A percentile compares a stretch with the other conserved stretches of the same genome.
These are phyloP conservation scores for Mesotaenium endlicherianum DNA, from an alignment of 139 green algal species.

Conservation along the genomic window DNA sequence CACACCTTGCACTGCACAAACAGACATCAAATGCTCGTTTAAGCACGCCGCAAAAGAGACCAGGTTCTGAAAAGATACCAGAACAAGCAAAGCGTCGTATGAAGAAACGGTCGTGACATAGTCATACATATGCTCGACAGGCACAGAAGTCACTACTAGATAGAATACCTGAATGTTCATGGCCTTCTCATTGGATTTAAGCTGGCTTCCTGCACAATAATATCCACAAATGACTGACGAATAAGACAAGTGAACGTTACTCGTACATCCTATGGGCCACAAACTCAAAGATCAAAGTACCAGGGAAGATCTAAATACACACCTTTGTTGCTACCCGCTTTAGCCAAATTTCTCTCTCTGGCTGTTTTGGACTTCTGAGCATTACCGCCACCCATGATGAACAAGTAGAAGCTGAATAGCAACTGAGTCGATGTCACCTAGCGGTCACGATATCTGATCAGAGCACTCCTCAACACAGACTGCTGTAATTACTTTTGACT, in stretches of 20 bases:
- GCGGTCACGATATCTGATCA: no score
- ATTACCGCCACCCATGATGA: slow-evolving; percentile 52
- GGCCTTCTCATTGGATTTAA: slow-evolving; percentile 20
- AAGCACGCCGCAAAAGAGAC: neutral
- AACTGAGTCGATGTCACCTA: no score
- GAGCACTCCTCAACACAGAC: no score
- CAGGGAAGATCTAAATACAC: neutral
- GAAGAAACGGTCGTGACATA: neutral
- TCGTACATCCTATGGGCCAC: neutral
- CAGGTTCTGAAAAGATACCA: neutral
- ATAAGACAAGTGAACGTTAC: neutral
- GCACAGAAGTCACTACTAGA: neutral
- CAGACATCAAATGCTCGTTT: neutral
- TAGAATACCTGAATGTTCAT: slow-evolving; percentile 49
- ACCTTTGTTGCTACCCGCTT: slow-evolving; percentile 16
- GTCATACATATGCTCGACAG: neutral
- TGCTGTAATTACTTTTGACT: no score
- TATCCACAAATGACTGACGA: neutral
- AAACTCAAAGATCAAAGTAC: neutral
- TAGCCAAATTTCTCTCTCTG: slow-evolving; percentile 44
- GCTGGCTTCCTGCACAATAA: slow-evolving; percentile 31
- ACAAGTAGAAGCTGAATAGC: no score
- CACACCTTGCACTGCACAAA: slow-evolving; percentile 55
- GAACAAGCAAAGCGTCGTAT: neutral
- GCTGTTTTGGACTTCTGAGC: slow-evolving; percentile 48